Conservation (phyloP, 495 filamentous ascomycete genomes). For the Neurospora terricola region DNA sequence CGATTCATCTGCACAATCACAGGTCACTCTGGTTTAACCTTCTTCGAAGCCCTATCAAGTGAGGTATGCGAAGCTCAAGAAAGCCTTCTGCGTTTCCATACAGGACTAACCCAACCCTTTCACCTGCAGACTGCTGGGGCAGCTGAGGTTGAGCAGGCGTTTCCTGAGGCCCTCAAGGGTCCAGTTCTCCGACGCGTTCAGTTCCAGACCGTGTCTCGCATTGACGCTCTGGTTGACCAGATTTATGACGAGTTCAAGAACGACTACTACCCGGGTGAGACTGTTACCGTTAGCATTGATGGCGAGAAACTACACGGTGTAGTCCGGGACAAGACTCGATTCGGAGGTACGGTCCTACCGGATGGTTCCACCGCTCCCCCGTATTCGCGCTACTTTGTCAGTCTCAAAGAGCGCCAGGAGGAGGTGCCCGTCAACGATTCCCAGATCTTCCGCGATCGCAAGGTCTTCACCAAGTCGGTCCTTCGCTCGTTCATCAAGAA, state of each 20-base stretch:
- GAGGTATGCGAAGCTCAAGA: slow-evolving; percentile 54
- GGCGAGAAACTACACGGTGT: slow-evolving; percentile 65
- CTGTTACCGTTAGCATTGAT: slow-evolving; percentile 63
- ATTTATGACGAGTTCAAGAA: slow-evolving; percentile 72
- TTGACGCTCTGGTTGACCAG: slow-evolving; percentile 72
- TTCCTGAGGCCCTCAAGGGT: slow-evolving; percentile 84
- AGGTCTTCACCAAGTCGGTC: slow-evolving; percentile 91
- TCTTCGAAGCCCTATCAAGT: slow-evolving; percentile 86
- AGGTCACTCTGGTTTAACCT: slow-evolving; percentile 84
- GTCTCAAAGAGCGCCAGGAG: slow-evolving; percentile 53
- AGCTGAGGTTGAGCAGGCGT: slow-evolving; percentile 78
- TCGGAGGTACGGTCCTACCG: slow-evolving; percentile 44
- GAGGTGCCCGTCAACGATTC: slow-evolving; percentile 74
- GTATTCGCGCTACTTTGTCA: slow-evolving; percentile 74
- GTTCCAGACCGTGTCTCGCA: slow-evolving; percentile 80
- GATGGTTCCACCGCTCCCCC: slow-evolving; percentile 57
- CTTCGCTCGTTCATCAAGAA: slow-evolving; percentile 91
- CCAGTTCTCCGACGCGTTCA: slow-evolving; percentile 85
- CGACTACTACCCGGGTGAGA: slow-evolving; percentile 90
- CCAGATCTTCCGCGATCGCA: slow-evolving; percentile 78
- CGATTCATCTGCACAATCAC: slow-evolving; percentile 93
- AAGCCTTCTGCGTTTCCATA: background rate
- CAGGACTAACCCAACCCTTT: background rate
- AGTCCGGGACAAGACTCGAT: slow-evolving; percentile 80
- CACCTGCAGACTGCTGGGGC: slow-evolving; percentile 62